phyloP scores from a whole-genome alignment of 768 basidiomycete genomes.

The Phlebiopsis gigantea region DNA sequence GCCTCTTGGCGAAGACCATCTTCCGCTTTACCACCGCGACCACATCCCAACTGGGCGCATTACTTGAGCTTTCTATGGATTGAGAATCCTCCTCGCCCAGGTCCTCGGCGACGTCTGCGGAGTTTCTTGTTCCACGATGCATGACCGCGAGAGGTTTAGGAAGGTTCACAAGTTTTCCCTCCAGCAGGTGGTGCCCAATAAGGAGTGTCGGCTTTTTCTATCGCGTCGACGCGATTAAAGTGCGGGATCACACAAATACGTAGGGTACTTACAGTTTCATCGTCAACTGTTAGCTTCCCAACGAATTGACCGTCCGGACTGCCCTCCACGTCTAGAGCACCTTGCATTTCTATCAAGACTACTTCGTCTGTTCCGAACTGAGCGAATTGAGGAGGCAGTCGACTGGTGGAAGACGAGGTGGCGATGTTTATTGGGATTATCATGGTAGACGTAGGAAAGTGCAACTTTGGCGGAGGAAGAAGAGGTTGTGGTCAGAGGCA shows the following conservation, averaged over 20 bases:
- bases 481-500: too few species aligned
- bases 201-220: conserved; percentile 74
- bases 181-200: conserved; percentile 88
- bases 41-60: conserved; percentile 46
- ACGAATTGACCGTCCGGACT: conserved; percentile 68
- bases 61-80: conserved; percentile 20
- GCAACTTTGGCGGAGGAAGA: too few species aligned
- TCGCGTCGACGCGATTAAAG: not conserved
- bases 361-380: conserved; percentile 75
- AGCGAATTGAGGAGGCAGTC: conserved; percentile 58
- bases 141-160: conserved; percentile 82
- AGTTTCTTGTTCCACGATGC: conserved; percentile 24
- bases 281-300: conserved; percentile 68
- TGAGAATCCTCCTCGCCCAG: conserved; percentile 18
- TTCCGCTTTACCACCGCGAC: conserved; percentile 74
- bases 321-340: conserved; percentile 67
- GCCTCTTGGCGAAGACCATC: conserved; percentile 78
- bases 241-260: not conserved
- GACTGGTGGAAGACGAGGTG: conserved; percentile 32
- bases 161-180: conserved; percentile 74
- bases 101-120: conserved; percentile 14
- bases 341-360: conserved; percentile 85
- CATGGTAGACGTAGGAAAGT: too few species aligned
- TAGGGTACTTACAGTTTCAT: conserved; percentile 41
- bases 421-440: conserved; percentile 56